A percentile compares a stretch with the other conserved stretches of the same genome.
Evolutionary conservation across 805 yeast genomes (phyloP).

Genomic region (Cyberlindnera maritima): DNA sequence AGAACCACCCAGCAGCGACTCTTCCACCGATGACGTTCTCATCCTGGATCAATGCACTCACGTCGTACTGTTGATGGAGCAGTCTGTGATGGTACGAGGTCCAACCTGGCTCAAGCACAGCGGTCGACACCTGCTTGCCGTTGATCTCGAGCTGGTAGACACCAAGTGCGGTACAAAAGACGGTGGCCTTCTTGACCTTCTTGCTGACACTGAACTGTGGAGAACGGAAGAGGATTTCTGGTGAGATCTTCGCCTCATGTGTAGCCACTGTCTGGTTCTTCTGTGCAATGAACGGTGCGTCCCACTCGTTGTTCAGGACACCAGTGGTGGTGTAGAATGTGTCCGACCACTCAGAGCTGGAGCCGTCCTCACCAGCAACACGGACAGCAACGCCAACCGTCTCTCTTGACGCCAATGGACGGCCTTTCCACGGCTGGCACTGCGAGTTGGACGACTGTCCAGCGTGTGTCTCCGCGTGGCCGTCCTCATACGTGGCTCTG

Average conservation of each 20-base stretch:
- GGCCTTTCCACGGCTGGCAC: too few relatives aligned
- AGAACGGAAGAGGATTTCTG: conserved; percentile 18
- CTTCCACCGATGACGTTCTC: conserved; percentile 17
- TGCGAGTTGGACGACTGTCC: too few relatives aligned
- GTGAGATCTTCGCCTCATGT: conserved; percentile 11
- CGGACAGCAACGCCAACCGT: too few relatives aligned
- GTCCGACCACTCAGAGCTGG: too few relatives aligned
- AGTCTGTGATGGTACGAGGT: conserved; percentile 19
- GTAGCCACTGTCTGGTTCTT: conserved; percentile 4
- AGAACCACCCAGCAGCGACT: conserved; percentile 20
- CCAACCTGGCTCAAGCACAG: conserved; percentile 19
- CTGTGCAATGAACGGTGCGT: conserved; percentile 11
- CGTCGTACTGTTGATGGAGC: conserved; percentile 19
- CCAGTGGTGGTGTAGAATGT: too few relatives aligned
- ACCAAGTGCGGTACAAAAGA: conserved; percentile 16
- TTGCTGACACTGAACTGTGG: conserved; percentile 6
- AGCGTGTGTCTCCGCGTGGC: too few relatives aligned
- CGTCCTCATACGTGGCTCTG: too few relatives aligned
- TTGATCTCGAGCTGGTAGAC: conserved; percentile 20
- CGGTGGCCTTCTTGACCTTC: conserved; percentile 9
- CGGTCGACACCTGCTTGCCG: conserved; percentile 9
- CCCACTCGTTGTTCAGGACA: conserved; percentile 14
- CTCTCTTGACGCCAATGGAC: too few relatives aligned
- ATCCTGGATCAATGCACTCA: neutral
- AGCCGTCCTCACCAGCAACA: too few relatives aligned